A percentile compares a stretch with the other conserved stretches of the same genome.
Evolutionary conservation across 805 yeast genomes (phyloP).

Genomic region (Cyberlindnera subsufficiens): DNA sequence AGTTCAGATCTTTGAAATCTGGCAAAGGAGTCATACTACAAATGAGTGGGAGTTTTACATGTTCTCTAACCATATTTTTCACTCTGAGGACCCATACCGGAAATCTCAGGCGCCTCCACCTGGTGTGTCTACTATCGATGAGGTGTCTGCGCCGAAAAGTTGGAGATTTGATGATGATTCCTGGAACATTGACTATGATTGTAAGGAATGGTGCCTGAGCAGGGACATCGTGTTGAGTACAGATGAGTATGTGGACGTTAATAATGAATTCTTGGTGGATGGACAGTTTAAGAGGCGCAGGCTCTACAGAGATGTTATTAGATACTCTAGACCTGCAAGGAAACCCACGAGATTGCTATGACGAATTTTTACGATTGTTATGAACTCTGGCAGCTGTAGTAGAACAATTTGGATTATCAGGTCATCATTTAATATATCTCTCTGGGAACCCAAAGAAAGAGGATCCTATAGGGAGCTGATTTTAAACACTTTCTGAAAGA

Average conservation of each 20-base stretch:
- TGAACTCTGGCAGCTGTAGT: neutral
- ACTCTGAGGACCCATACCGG: conserved; percentile 38
- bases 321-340: conserved; percentile 37
- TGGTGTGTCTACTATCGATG: conserved; percentile 50
- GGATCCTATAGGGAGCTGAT: too few relatives aligned
- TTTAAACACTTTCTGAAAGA: too few relatives aligned
- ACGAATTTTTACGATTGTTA: neutral
- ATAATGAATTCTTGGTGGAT: conserved; percentile 48
- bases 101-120: conserved; percentile 52
- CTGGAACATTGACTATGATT: conserved; percentile 62
- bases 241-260: conserved; percentile 25
- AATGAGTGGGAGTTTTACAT: conserved; percentile 56
- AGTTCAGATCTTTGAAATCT: conserved; percentile 79
- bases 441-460: too few relatives aligned
- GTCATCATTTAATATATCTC: too few relatives aligned
- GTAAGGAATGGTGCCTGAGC: conserved; percentile 44
- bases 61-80: conserved; percentile 53
- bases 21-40: conserved; percentile 55
- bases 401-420: too few relatives aligned
- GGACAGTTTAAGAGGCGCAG: conserved; percentile 54
- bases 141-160: conserved; percentile 59
- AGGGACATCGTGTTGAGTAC: conserved; percentile 29
- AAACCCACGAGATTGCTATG: conserved; percentile 22
- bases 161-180: conserved; percentile 66
- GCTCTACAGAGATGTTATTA: conserved; percentile 43